A percentile compares a stretch with the other conserved stretches of the same genome.
Conservation (phyloP, 371 early-diverging fungal genomes). For the Rhizopus stolonifer region DNA sequence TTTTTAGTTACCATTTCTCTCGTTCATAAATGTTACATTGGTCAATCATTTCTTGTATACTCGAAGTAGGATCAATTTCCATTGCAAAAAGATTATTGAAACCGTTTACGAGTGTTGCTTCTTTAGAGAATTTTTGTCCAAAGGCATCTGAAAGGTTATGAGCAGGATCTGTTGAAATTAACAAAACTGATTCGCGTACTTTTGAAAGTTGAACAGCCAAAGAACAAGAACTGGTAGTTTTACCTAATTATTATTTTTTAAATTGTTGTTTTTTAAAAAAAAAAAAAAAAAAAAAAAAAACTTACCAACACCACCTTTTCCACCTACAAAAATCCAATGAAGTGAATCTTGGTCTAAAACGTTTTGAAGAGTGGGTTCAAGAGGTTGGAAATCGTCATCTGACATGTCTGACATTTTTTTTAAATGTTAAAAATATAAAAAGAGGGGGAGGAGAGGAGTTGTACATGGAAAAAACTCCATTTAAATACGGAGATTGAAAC, state of each 20-base stretch:
- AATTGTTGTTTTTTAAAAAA: no score
- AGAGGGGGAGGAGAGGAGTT: no score
- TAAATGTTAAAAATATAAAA: no score
- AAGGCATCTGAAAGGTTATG: conserved; percentile 99
- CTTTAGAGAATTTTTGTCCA: conserved; percentile 96
- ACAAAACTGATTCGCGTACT: conserved; percentile 89
- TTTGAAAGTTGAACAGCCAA: conserved; percentile 91
- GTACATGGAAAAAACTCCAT: no score
- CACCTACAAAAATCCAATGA: conserved; percentile 98
- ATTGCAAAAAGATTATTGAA: conserved; percentile 95
- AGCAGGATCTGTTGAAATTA: conserved; percentile 98
- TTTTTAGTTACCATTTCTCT: not conserved
- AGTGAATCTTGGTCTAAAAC: conserved; percentile 93
- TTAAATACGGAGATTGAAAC: no score
- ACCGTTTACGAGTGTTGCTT: conserved; percentile 92
- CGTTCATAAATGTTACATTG: conserved; percentile 53
- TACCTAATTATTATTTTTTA: conserved; percentile 59
- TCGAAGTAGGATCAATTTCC: conserved; percentile 98
- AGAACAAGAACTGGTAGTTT: conserved; percentile 74
- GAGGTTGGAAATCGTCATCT: conserved; percentile 64
- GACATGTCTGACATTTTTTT: conserved; percentile 56
- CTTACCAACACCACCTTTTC: conserved; percentile 99
- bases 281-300: not conserved
- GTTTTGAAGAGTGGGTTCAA: conserved; percentile 89
- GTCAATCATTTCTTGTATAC: conserved; percentile 96